Conservation (phyloP, 495 filamentous ascomycete genomes). For the Trichoderma asperelloides region DNA sequence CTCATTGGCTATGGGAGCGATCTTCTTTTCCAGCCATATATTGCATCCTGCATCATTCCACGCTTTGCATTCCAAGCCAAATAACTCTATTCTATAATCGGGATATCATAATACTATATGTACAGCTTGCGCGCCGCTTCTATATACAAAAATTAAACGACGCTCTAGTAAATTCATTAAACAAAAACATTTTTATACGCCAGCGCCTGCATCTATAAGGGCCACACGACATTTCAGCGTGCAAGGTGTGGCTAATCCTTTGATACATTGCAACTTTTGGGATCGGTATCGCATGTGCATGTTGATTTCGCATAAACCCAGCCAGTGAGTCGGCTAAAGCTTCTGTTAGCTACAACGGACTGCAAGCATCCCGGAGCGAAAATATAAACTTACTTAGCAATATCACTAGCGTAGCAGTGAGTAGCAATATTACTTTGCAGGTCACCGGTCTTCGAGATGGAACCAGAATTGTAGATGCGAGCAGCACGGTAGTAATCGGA, state of each 20-base stretch:
- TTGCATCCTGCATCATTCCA: no score
- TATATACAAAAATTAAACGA: not conserved
- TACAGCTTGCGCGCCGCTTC: not conserved
- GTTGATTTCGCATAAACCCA: slow-evolving; percentile 11
- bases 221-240: not conserved
- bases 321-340: not conserved
- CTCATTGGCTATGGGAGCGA: no score
- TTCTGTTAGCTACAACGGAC: not conserved
- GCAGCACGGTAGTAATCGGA: slow-evolving; percentile 19
- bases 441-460: slow-evolving; percentile 8
- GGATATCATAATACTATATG: not conserved
- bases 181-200: not conserved
- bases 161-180: not conserved
- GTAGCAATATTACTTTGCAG: slow-evolving; percentile 27
- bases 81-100: no score
- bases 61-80: no score
- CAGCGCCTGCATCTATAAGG: not conserved
- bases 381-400: not conserved
- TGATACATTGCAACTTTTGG: not conserved
- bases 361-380: not conserved
- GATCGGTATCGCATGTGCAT: slow-evolving; percentile 4
- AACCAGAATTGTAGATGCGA: not conserved
- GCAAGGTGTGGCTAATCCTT: not conserved
- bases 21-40: no score
- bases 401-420: slow-evolving; percentile 25